These are phyloP conservation scores for Poterioochromonas sp. DNA, from an alignment of 352 stramenopile species.

Conservation along the genomic window DNA sequence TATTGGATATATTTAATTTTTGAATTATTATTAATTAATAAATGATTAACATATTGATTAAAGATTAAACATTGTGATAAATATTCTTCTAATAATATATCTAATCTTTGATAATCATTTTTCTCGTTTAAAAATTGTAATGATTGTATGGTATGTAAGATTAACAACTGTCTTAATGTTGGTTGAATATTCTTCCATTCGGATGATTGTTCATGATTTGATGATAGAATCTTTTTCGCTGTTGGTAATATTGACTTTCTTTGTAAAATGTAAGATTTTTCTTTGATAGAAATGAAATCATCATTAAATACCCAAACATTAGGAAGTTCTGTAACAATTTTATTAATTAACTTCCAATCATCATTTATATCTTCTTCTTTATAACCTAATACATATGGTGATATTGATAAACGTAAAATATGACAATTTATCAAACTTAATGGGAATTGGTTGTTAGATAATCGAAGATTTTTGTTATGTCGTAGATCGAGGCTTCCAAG, in stretches of 20 bases:
- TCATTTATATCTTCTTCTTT: neutral
- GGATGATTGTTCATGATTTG: neutral
- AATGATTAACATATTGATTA: neutral
- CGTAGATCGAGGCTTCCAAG: neutral
- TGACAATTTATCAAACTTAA: neutral
- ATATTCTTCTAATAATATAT: constrained; percentile 5
- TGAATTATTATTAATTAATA: neutral
- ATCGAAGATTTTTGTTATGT: neutral
- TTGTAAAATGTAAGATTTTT: neutral
- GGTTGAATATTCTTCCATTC: neutral
- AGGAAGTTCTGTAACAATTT: neutral
- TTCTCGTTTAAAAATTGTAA: neutral
- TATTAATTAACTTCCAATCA: neutral
- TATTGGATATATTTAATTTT: neutral
- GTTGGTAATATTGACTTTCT: too few relatives aligned
- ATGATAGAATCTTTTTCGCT: too few relatives aligned
- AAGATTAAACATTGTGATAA: neutral
- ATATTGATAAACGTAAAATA: neutral
- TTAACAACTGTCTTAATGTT: neutral
- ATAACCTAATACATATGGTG: neutral
- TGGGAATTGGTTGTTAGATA: neutral
- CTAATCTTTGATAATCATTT: neutral
- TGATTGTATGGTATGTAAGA: neutral
- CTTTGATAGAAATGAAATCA: neutral
- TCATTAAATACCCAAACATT: neutral